Conservation (phyloP, 768 basidiomycete species). For the Hortiboletus flavorubellus region DNA sequence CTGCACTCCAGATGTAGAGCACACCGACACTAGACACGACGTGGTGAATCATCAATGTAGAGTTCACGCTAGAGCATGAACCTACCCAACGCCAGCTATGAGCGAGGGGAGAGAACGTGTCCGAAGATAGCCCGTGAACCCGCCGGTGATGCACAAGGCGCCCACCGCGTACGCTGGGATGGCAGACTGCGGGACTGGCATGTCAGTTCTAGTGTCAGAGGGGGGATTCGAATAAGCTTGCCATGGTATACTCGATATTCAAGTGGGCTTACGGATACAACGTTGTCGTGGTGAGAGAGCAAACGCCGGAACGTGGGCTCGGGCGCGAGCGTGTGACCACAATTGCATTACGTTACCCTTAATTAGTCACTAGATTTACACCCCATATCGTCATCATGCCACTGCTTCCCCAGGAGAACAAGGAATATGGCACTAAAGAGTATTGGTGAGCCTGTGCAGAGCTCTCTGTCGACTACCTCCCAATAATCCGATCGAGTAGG, state of each 20-base stretch:
- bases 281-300: neutral
- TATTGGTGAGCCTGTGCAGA: constrained; percentile 54
- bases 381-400: constrained; percentile 13
- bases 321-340: constrained; percentile 12
- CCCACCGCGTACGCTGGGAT: constrained; percentile 80
- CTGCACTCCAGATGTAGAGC: constrained; percentile 77
- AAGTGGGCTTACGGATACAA: constrained; percentile 20
- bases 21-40: constrained; percentile 57
- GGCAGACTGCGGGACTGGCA: constrained; percentile 55
- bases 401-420: constrained; percentile 62
- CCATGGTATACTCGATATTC: constrained; percentile 23
- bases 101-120: constrained; percentile 80
- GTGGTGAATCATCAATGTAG: neutral
- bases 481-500: constrained; percentile 43
- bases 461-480: neutral
- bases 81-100: constrained; percentile 77
- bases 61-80: neutral
- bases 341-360: neutral
- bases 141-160: constrained; percentile 71
- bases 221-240: constrained; percentile 19
- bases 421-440: constrained; percentile 62
- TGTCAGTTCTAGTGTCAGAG: constrained; percentile 16
- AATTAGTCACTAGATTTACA: neutral
- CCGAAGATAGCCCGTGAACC: constrained; percentile 65
- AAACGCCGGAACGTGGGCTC: too few relatives aligned